Base-by-base conservation (phyloP, 2,329 filamentous ascomycete genomes). In the Cordyceps farinosa region DNA sequence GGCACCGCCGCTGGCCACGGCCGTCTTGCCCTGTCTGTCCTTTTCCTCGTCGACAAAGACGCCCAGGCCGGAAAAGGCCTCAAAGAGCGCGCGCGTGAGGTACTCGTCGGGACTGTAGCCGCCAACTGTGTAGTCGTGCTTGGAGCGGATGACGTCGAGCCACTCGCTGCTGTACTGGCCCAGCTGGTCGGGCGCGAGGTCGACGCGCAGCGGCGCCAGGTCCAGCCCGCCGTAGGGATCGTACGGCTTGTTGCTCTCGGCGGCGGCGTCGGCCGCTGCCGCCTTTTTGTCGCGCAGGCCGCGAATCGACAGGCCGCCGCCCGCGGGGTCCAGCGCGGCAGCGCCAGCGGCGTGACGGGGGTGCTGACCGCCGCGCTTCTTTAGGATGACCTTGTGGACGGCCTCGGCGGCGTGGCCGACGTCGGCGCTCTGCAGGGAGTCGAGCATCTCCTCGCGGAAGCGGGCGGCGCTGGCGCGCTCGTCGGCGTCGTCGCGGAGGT, bases 11-110 rank as follows among this genome's bases (percentile, higher is more conserved):
- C 77, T 75, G 0, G 68, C 76, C 4, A 72, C 69, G 0, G 72
- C 73, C 6, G 75, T 66, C 9, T 76, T 71, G 8, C 71, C 73
- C 52, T 70, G 73, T 51, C 79, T 77, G 2, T 72, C 69, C 75
- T 84, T 85, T 71, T 96, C 93, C 52, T 97, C 92, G 42, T 85
- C 89, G 48, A 99, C 81, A 69, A 96, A 96, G 48, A 96, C 90
- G 0, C 90, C 92, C 65, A 99, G 75, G 0, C 96, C 95, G 0
- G 91, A 87, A 76, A 97, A 98, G 0, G 94, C 92, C 72, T 97
- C 93, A 65, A 91, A 90, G 72, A 99, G 79, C 30, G 91, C 88
- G 30, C 93, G 83, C 8, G 87, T 82, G 70, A 92, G 91, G 72
- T 95, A 98, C 72, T 97, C 92, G 40, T 84, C 80, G 50, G 94